Percentiles rank a stretch among this genome's conserved stretches.
Evolutionary conservation across 345 rosid genomes (phyloP).

Genomic region (Mercurialis annua): DNA sequence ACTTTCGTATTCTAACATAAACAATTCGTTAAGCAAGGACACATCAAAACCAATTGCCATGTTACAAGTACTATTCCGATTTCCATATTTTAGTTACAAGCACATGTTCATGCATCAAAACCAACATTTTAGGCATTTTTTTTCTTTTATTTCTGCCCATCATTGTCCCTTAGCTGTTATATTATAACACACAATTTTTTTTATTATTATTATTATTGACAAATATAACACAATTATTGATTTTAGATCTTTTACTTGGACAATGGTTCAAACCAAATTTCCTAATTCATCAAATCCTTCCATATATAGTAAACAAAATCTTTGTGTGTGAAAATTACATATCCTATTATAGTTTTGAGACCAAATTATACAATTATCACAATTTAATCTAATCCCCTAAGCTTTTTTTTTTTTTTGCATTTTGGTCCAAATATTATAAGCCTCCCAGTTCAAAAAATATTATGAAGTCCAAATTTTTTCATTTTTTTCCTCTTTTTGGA

Average conservation of each 20-base stretch:
- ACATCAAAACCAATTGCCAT: no score
- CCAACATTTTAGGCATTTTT: not conserved
- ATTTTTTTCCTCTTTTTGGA: not conserved
- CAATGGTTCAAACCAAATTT: not conserved
- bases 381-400: slow-evolving; percentile 8
- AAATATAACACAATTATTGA: not conserved
- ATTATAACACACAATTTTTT: no score
- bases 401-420: no score
- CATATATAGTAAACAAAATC: not conserved
- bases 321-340: slow-evolving; percentile 8
- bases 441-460: not conserved
- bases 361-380: slow-evolving; percentile 5
- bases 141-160: not conserved
- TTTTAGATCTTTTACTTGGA: not conserved
- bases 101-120: not conserved
- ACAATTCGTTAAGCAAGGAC: no score
- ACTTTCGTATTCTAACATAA: no score
- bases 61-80: no score
- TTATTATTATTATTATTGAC: no score
- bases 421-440: not conserved
- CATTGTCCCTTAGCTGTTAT: not conserved
- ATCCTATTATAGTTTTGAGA: slow-evolving; percentile 4
- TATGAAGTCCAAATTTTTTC: not conserved
- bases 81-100: not conserved
- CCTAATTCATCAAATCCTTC: not conserved